These are phyloP conservation scores for Fusarium oxysporum DNA, from an alignment of 2,329 filamentous ascomycete species.

Conservation along the genomic window DNA sequence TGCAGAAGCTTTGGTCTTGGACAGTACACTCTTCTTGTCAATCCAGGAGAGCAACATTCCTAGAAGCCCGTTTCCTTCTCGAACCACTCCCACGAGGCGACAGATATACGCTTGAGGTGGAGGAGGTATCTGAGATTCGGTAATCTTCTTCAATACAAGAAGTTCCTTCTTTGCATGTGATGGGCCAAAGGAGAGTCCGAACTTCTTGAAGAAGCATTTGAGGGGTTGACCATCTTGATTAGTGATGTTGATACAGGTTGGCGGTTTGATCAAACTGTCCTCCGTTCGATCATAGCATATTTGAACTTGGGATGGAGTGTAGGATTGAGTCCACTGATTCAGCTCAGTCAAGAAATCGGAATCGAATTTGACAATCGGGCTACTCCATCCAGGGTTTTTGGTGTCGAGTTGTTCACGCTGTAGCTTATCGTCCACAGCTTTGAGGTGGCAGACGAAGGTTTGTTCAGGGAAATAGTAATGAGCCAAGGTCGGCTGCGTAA, in stretches of 20 bases:
- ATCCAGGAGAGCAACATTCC: neutral
- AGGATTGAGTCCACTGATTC: neutral
- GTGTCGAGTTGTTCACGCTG: fast-evolving
- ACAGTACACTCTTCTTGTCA: neutral
- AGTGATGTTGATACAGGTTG: fast-evolving
- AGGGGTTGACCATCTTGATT: fast-evolving
- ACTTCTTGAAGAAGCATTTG: neutral
- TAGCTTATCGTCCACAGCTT: neutral
- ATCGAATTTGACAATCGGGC: neutral
- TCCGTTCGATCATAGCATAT: neutral
- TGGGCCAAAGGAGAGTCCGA: neutral
- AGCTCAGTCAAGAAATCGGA: neutral
- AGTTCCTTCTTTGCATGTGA: neutral
- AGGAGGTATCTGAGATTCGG: fast-evolving
- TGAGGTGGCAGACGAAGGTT: fast-evolving
- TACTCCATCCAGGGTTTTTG: neutral
- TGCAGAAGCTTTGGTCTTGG: neutral
- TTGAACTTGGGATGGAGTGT: neutral
- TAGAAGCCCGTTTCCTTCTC: fast-evolving
- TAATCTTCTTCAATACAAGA: neutral
- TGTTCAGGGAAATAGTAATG: neutral
- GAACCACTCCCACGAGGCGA: fast-evolving
- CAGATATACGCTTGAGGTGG: neutral
- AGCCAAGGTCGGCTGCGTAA: neutral
- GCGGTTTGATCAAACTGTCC: neutral